These are phyloP conservation scores for Kewa caespitosa DNA, from an alignment of 179 eudicot species.

Conservation along the genomic window DNA sequence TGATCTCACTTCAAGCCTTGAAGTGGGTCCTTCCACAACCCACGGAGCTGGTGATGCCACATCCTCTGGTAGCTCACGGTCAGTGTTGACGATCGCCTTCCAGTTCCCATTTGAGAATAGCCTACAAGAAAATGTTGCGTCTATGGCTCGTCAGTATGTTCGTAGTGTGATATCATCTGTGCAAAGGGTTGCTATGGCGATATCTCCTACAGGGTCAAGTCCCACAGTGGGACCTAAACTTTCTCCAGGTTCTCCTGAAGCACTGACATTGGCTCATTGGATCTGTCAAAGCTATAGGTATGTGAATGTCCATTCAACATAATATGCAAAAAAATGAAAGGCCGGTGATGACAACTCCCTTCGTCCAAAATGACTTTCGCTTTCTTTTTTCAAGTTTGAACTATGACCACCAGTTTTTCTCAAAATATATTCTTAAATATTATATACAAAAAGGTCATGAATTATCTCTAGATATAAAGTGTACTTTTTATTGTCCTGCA, in stretches of 20 bases:
- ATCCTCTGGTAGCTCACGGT: slow-evolving; percentile 23
- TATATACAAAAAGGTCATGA: too few species aligned
- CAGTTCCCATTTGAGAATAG: slow-evolving; percentile 51
- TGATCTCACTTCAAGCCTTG: slow-evolving; percentile 41
- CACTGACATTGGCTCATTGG: slow-evolving; percentile 53
- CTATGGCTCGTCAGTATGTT: slow-evolving; percentile 51
- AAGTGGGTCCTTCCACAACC: slow-evolving; percentile 39
- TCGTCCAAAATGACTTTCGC: too few species aligned
- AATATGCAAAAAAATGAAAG: neutral
- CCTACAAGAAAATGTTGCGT: slow-evolving; percentile 51
- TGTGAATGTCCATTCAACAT: slow-evolving; percentile 10
- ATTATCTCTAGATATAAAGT: too few species aligned
- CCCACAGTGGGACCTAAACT: slow-evolving; percentile 38
- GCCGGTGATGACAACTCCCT: neutral
- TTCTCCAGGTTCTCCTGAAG: slow-evolving; percentile 50
- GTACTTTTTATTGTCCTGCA: too few species aligned
- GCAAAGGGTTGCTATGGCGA: slow-evolving; percentile 51
- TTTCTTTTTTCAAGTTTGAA: too few species aligned
- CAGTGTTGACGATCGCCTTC: slow-evolving; percentile 48
- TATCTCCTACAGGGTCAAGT: slow-evolving; percentile 39
- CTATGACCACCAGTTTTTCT: too few species aligned
- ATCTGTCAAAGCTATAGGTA: slow-evolving; percentile 53
- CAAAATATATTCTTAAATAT: too few species aligned
- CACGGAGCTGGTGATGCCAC: slow-evolving; percentile 27
- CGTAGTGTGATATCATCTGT: slow-evolving; percentile 48